Conservation (phyloP, 1,284 basidiomycete species). For the Marasmius oreades region DNA sequence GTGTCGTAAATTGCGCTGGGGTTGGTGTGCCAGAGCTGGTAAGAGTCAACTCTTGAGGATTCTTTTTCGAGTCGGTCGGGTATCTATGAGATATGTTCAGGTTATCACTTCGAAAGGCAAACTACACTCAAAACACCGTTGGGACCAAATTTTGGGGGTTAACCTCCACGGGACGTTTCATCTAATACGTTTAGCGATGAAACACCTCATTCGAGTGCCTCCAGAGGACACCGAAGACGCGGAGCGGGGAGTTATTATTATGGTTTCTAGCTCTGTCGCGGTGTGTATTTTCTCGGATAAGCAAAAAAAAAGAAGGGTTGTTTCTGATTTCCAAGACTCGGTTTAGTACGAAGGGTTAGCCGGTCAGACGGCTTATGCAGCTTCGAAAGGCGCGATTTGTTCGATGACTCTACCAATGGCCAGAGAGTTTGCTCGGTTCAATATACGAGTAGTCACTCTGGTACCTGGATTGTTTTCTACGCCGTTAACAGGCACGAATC, state of each 20-base stretch:
- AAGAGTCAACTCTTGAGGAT: not conserved
- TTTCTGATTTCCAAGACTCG: not conserved
- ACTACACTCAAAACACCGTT: conserved; percentile 42
- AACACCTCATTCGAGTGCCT: conserved; percentile 42
- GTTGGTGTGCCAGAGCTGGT: conserved; percentile 27
- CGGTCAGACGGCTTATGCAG: conserved; percentile 50
- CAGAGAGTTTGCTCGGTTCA: conserved; percentile 46
- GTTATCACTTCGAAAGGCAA: conserved; percentile 42
- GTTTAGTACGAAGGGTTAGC: conserved; percentile 43
- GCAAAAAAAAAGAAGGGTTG: not conserved
- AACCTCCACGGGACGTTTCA: conserved; percentile 57
- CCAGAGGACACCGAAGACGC: conserved; percentile 44
- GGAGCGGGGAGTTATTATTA: conserved; percentile 50
- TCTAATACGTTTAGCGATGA: conserved; percentile 44
- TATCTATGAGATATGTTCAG: no score
- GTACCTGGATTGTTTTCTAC: conserved; percentile 49
- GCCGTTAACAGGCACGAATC: conserved; percentile 34
- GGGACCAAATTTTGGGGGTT: conserved; percentile 46
- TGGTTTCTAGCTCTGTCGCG: conserved; percentile 52
- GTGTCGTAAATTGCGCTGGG: conserved; percentile 53
- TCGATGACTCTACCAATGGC: conserved; percentile 55
- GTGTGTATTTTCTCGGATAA: conserved; percentile 29
- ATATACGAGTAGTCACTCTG: conserved; percentile 48
- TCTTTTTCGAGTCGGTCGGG: no score
- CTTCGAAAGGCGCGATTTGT: conserved; percentile 48